Evolutionary conservation across 495 filamentous ascomycete species (phyloP), one percentile per base, ranked within the genome.

Genomic region (Aspergillus carlsbadensis): DNA sequence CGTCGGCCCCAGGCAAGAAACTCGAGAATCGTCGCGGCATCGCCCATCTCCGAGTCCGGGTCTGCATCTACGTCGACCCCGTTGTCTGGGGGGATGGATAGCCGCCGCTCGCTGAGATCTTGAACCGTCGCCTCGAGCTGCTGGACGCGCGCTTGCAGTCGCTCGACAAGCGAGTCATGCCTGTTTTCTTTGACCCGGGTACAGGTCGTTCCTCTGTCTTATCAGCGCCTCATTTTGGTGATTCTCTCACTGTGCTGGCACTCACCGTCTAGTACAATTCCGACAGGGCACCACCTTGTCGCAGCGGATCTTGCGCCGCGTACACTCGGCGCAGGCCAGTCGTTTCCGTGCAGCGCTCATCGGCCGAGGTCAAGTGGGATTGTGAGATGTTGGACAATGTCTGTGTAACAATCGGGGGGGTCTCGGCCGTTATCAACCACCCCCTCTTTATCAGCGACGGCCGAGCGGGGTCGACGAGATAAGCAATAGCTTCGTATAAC

Each of bases 81-180:
- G 7, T 24, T 10, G 33, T 31, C 1, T 46, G 57, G 6, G 44
- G 40, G 4, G 40, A 33, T 5, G 43, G 42, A 4, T 10, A 14
- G 41, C 40, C 26, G 49, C 10, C 29, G 49, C 8, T 46, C 20
- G 6, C 46, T 45, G 2, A 62, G 52, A 18, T 61, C 62, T 18
- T 34, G 44, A 3, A 63, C 59, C 1, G 57, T 57, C 0, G 57
- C 39, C 35, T 66, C 59, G 0, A 64, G 54, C n/a, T 61, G 52
- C 8, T 56, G 45, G n/a, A 68, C 56, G 17, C 57, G 54, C 1
- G 59, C 58, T 29, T 60, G 58, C 10, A 70, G 61, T 6, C 56
- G 53, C 22, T 70, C 57, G 21, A 58, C 49, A 0, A 52, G 49
- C 2, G 36, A 52, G 49, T 50, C 47, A 2, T 15, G 10, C 22